Percentiles rank a stretch among this genome's conserved stretches.
These are phyloP conservation scores for Hymenotorrendiella dingleyae DNA, from an alignment of 2,329 filamentous ascomycete species.

Conservation along the genomic window DNA sequence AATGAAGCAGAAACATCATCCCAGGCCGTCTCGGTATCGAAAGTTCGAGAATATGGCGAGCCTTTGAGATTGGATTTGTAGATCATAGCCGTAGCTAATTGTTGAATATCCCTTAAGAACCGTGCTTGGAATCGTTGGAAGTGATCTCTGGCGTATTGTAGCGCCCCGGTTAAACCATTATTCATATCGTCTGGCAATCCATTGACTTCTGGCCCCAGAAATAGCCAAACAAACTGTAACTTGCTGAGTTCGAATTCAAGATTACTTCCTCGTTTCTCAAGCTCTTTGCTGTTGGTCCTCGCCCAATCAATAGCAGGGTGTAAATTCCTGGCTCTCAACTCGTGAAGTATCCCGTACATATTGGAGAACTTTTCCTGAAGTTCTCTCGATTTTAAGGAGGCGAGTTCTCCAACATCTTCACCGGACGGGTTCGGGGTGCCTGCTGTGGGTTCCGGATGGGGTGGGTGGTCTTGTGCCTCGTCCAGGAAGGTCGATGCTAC, in stretches of 20 bases:
- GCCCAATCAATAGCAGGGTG: constrained; percentile 86
- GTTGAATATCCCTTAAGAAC: constrained; percentile 73
- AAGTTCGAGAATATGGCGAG: constrained; percentile 76
- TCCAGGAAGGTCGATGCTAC: constrained; percentile 80
- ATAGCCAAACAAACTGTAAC: constrained; percentile 85
- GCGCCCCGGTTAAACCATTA: constrained; percentile 57
- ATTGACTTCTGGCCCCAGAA: constrained; percentile 54
- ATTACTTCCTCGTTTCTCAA: constrained; percentile 82
- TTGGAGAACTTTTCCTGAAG: constrained; percentile 77
- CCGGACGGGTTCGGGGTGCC: constrained; percentile 29
- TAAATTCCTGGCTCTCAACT: constrained; percentile 70
- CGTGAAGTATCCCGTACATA: constrained; percentile 85
- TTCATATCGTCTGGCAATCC: constrained; percentile 48
- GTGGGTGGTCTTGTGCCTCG: constrained; percentile 53
- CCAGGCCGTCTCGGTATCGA: constrained; percentile 71
- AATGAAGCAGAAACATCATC: constrained; percentile 82
- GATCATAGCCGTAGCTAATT: constrained; percentile 74
- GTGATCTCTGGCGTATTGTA: constrained; percentile 68
- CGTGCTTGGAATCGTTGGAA: constrained; percentile 70
- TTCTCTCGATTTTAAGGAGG: constrained; percentile 55
- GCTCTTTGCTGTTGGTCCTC: constrained; percentile 56
- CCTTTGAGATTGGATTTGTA: constrained; percentile 67
- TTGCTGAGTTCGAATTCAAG: constrained; percentile 92
- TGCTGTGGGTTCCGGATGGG: constrained; percentile 32
- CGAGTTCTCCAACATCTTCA: constrained; percentile 37